phyloP scores from a whole-genome alignment of 768 basidiomycete species.

The Boletus subcaerulescens region DNA sequence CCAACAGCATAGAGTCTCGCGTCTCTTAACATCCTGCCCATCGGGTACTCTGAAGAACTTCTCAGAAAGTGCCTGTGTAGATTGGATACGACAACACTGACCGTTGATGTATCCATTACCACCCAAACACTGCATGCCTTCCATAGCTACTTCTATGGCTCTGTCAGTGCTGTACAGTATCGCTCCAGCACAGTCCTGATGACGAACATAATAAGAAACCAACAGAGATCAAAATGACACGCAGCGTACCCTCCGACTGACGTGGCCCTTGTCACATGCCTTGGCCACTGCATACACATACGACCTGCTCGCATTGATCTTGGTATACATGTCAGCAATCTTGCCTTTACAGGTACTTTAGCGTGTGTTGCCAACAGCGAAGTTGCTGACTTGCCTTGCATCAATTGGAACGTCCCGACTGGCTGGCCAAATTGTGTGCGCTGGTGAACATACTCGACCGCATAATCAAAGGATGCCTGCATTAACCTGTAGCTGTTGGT shows the following conservation, averaged over 20 bases:
- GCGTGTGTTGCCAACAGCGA: background rate
- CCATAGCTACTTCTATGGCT: conserved; percentile 86
- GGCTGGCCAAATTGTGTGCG: conserved; percentile 88
- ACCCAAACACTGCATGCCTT: conserved; percentile 91
- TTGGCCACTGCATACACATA: conserved; percentile 93
- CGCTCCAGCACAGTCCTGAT: conserved; percentile 90
- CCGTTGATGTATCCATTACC: conserved; percentile 97
- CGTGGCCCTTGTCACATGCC: conserved; percentile 77
- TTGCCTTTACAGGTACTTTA: conserved; percentile 48
- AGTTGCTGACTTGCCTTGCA: conserved; percentile 69
- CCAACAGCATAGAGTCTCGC: conserved; percentile 89
- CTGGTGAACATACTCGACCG: conserved; percentile 88
- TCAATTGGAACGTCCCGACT: conserved; percentile 89
- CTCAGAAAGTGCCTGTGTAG: background rate
- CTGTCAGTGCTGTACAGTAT: conserved; percentile 92
- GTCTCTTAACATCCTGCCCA: conserved; percentile 85
- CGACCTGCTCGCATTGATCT: conserved; percentile 79
- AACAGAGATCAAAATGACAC: background rate
- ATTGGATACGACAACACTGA: conserved; percentile 28
- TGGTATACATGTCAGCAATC: conserved; percentile 94
- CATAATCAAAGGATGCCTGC: conserved; percentile 90
- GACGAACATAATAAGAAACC: conserved; percentile 9
- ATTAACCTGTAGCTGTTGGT: conserved; percentile 55
- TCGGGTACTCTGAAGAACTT: conserved; percentile 71
- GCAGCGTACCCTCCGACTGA: conserved; percentile 69